These are phyloP conservation scores for Boletus bicolor DNA, from an alignment of 768 basidiomycete genomes.

Conservation along the genomic window DNA sequence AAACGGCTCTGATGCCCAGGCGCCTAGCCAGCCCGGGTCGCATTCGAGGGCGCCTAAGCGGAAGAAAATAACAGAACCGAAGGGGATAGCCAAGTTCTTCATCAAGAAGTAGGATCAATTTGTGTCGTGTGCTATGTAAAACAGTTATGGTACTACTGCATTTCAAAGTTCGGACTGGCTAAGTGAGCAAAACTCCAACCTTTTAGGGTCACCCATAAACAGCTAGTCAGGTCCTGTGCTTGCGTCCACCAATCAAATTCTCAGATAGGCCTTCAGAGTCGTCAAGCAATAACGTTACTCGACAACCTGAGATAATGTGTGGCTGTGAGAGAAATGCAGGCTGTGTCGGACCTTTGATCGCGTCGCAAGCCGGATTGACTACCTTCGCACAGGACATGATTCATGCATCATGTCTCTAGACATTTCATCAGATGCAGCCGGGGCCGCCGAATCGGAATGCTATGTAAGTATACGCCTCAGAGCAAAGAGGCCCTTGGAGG, in stretches of 20 bases:
- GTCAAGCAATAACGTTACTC: no score
- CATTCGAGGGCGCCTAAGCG: conserved; percentile 27
- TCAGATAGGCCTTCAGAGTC: no score
- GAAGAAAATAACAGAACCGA: conserved; percentile 27
- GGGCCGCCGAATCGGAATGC: not conserved
- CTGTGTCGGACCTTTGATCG: conserved; percentile 19
- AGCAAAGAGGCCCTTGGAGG: not conserved
- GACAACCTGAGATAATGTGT: not conserved
- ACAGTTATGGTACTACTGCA: no score
- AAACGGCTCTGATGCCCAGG: conserved; percentile 32
- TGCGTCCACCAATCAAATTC: no score
- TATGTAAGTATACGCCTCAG: not conserved
- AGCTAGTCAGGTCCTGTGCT: no score
- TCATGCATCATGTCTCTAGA: not conserved
- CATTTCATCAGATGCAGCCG: conserved; percentile 6
- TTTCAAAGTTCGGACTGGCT: no score
- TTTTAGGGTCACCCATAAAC: no score
- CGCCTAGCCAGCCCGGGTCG: conserved; percentile 4
- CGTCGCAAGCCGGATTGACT: conserved; percentile 2
- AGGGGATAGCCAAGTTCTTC: conserved; percentile 51
- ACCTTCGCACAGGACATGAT: conserved; percentile 6
- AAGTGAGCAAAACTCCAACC: no score
- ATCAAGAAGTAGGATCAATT: conserved; percentile 26
- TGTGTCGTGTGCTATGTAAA: not conserved
- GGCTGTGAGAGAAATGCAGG: not conserved